These are phyloP conservation scores for Sordariomycetes sp. DNA, from an alignment of 2,329 filamentous ascomycete species.

Conservation along the genomic window DNA sequence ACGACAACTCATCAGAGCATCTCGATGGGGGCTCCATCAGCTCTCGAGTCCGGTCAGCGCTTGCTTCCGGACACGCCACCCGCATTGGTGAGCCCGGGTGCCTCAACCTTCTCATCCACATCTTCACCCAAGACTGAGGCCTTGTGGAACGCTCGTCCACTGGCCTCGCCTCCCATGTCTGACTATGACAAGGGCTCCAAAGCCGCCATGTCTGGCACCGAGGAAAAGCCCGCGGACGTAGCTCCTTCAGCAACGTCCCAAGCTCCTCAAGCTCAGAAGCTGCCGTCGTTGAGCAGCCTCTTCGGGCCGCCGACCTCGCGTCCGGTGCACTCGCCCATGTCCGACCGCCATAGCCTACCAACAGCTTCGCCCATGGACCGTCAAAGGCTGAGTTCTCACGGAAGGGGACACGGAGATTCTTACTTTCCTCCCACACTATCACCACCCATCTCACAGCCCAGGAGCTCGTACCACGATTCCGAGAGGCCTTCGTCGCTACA, in stretches of 20 bases:
- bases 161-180: constrained; percentile 47
- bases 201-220: constrained; percentile 13
- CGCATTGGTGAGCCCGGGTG: constrained; percentile 42
- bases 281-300: constrained; percentile 48
- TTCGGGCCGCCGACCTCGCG: constrained; percentile 39
- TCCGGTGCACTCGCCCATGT: constrained; percentile 33
- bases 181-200: constrained; percentile 37
- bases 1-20: background rate
- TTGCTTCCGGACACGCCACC: constrained; percentile 45
- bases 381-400: constrained; percentile 29
- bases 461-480: constrained; percentile 33
- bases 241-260: constrained; percentile 17
- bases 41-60: constrained; percentile 39
- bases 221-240: constrained; percentile 24
- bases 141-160: constrained; percentile 13
- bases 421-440: constrained; percentile 35
- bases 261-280: constrained; percentile 30
- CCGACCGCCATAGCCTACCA: constrained; percentile 33
- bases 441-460: constrained; percentile 30
- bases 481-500: constrained; percentile 26
- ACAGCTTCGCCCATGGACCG: constrained; percentile 38
- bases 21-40: constrained; percentile 45
- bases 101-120: constrained; percentile 36
- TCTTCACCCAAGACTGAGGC: constrained; percentile 10
- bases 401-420: constrained; percentile 29